phyloP scores from a whole-genome alignment of 371 early-diverging fungal species.

The Fennellomyces sp. region DNA sequence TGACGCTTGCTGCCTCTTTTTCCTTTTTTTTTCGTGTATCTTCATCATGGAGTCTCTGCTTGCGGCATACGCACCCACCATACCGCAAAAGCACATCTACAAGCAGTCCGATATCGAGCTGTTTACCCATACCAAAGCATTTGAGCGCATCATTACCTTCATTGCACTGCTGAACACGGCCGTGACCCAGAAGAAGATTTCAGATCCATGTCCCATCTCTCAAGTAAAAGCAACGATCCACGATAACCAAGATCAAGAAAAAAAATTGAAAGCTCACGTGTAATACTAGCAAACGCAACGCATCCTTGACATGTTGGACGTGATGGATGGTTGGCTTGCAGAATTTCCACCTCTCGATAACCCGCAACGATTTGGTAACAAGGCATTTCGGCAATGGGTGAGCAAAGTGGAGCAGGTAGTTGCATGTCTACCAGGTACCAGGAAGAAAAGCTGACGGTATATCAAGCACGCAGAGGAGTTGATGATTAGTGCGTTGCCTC shows the following conservation, averaged over 20 bases:
- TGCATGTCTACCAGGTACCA: too few relatives aligned
- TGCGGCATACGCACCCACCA: constrained; percentile 21
- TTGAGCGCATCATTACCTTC: constrained; percentile 73
- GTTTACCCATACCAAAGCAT: constrained; percentile 70
- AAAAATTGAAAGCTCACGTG: neutral
- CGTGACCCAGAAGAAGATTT: constrained; percentile 60
- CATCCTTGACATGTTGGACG: constrained; percentile 65
- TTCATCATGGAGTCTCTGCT: neutral
- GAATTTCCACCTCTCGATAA: constrained; percentile 75
- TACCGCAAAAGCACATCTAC: constrained; percentile 60
- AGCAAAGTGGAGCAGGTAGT: constrained; percentile 58
- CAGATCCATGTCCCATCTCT: constrained; percentile 59
- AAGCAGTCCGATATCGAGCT: constrained; percentile 53
- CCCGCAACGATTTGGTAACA: constrained; percentile 81
- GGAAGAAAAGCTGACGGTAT: neutral
- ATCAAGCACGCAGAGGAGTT: constrained; percentile 21
- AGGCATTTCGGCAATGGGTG: constrained; percentile 73
- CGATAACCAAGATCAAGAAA: too few relatives aligned
- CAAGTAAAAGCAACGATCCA: constrained; percentile 36
- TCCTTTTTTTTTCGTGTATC: neutral
- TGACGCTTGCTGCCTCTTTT: neutral
- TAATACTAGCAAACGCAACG: constrained; percentile 48
- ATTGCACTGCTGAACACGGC: constrained; percentile 70
- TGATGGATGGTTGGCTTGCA: constrained; percentile 72
- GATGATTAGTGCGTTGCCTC: constrained; percentile 41